Evolutionary conservation across 331 rosid species (phyloP), one percentile per base, ranked within the genome.

Genomic region (Ulmus americana): DNA sequence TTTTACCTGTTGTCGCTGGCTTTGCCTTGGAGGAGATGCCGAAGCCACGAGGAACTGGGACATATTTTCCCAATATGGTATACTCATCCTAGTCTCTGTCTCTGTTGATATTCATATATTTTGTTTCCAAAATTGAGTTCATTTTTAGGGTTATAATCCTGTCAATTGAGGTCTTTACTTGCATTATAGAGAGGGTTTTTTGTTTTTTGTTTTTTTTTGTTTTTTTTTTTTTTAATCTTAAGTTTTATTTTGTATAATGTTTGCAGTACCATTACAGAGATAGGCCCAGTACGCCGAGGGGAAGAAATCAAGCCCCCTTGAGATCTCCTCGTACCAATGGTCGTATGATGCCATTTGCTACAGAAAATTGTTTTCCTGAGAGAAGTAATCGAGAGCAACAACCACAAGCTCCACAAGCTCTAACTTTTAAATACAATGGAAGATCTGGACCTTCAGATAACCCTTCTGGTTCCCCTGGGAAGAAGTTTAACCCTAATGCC

Each of bases 21-120:
- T 79, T 71, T 70, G 70, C 62, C 15, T 54, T 71, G 52, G 81
- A 79, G 41, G 84, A 79, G 65, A 35, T 79, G 57, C 78, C 73
- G 6, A 79, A 79, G 61, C 78, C 80, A 8, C 78, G 84, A 71
- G 84, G 84, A 64, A 79, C 81, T 0, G 84, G 84, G 51, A 79
- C 84, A 3, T 79, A 75, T 62, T 75, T 79, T 67, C 84, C 84
- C 70, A 79, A 79, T 66, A 59, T 64, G 84, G 84, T 79, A 79
- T 59, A 42, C 60, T 64, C 72, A 35, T 71, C 67, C 60, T 72
- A 72, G 55, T 38, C 68, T 57, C 65, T 53, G 12, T 42, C 70
- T 70, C 40, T 65, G 40, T 41, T 47, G 8, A 48, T 59, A 42
- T 38, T 66, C 35, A 18, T 18, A 10, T 44, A 18, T 9, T 61